Evolutionary conservation across 2,329 filamentous ascomycete species (phyloP), one percentile per base, ranked within the genome.

Genomic region (Exophiala mesophila): DNA sequence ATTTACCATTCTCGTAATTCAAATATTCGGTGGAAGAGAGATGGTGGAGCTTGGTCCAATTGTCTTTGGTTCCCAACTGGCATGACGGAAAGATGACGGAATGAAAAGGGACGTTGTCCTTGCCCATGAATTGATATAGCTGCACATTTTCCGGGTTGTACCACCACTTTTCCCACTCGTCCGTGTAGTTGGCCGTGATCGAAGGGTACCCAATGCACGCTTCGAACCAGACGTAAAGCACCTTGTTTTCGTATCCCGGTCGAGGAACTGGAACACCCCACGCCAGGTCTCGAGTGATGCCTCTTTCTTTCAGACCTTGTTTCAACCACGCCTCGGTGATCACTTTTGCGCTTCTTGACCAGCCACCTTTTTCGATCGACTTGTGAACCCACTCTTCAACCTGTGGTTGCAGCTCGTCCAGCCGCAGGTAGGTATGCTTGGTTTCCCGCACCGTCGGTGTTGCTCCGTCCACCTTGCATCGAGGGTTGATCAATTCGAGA

Each of bases 121-220:
- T 96, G 67, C 89, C 89, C 79, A 95, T 86, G 73, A 96, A 94
- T 68, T 96, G 89, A 65, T 92, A 95, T 9, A 96, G 77, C 59
- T 83, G 78, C 35, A 96, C 88, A 23, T 94, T 75, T 32, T 94
- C 83, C 0, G 88, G 87, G 63, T 94, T 84, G 60, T 84, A 82
- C 89, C 89, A 96, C 89, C 89, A 96, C 59, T 86, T 77, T 69
- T 94, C 82, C 89, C 89, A 96, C 50, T 94, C 75, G 32, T 81
- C 76, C 4, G 88, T 95, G 64, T 94, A 94, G 56, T 80, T 88
- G 52, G 86, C 87, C 1, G 89, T 95, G 55, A 96, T 96, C 2
- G 88, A 94, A n/a, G 88, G 82, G 62, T 96, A 96, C 15, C 89
- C 89, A 58, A 95, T 92, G 65, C 86, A 92, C 41, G 87, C 87